phyloP scores from a whole-genome alignment of 331 rosid species.

The Erythrophleum ivorense region DNA sequence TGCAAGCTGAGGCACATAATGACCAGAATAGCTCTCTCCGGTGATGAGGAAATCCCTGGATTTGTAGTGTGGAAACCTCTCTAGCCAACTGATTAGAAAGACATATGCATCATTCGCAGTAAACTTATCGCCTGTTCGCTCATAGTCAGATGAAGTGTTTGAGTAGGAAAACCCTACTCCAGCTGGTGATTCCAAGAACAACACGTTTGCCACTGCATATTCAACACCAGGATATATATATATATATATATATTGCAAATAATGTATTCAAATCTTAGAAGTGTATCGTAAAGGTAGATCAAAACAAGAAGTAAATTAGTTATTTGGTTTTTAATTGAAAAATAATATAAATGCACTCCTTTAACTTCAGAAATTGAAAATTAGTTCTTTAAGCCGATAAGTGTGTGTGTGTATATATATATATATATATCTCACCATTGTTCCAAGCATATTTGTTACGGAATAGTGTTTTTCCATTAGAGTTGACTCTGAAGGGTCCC shows the following conservation, averaged over 20 bases:
- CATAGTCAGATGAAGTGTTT: conserved; percentile 46
- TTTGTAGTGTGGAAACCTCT: conserved; percentile 34
- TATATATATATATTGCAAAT: background rate
- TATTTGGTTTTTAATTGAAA: no score
- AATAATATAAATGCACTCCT: no score
- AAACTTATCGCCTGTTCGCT: conserved; percentile 34
- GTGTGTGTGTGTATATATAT: background rate
- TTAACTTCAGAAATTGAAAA: no score
- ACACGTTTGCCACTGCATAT: conserved; percentile 47
- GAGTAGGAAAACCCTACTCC: conserved; percentile 55
- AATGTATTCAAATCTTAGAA: no score
- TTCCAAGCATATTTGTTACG: conserved; percentile 47
- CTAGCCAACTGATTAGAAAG: conserved; percentile 33
- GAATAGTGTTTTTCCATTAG: conserved; percentile 47
- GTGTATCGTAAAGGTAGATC: no score
- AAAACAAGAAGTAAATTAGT: no score
- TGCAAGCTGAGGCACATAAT: conserved; percentile 54
- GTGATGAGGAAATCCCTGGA: conserved; percentile 17
- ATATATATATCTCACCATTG: conserved; percentile 27
- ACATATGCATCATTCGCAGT: conserved; percentile 44
- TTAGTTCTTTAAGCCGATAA: background rate
- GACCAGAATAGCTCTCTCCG: conserved; percentile 50
- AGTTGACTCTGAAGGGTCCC: conserved; percentile 54
- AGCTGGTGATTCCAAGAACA: conserved; percentile 56
- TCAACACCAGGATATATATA: background rate